phyloP scores from a whole-genome alignment of 2,329 filamentous ascomycete genomes.

The Neophaeococcomyces aloes region DNA sequence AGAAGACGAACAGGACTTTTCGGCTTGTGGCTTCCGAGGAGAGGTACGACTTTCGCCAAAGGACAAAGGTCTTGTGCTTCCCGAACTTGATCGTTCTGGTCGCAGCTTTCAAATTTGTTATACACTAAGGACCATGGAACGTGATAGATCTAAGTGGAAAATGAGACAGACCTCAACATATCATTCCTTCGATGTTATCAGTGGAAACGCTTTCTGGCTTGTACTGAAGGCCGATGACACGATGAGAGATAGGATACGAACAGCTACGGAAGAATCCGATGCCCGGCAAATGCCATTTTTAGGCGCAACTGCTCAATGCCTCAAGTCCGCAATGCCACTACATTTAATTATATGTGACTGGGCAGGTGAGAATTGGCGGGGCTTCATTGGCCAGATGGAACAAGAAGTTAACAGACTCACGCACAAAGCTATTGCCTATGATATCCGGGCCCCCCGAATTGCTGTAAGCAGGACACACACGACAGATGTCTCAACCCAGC shows the following conservation, averaged over 20 bases:
- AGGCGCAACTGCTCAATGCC: conserved; percentile 8
- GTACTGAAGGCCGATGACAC: conserved; percentile 29
- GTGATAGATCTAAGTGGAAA: background rate
- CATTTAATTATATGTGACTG: conserved; percentile 30
- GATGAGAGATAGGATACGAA: conserved; percentile 25
- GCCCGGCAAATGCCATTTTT: conserved; percentile 2
- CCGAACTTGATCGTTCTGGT: conserved; percentile 29
- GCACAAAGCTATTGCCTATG: conserved; percentile 2
- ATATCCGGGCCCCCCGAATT: background rate
- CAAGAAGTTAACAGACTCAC: conserved; percentile 21
- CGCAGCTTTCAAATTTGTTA: conserved; percentile 30
- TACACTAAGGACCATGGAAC: conserved; percentile 25
- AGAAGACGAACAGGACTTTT: too few species aligned
- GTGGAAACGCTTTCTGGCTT: conserved; percentile 28
- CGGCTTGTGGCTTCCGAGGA: too few species aligned
- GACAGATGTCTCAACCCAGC: background rate
- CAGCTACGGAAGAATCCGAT: conserved; percentile 9
- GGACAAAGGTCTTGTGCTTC: conserved; percentile 11
- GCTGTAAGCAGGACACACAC: background rate
- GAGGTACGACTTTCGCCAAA: background rate
- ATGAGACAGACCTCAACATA: background rate
- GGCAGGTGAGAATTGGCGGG: conserved; percentile 34
- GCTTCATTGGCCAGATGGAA: conserved; percentile 33
- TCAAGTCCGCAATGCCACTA: conserved; percentile 22
- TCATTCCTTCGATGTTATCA: conserved; percentile 30